Base-by-base conservation (phyloP, 768 basidiomycete species). In the Rossbeevera mucosa region DNA sequence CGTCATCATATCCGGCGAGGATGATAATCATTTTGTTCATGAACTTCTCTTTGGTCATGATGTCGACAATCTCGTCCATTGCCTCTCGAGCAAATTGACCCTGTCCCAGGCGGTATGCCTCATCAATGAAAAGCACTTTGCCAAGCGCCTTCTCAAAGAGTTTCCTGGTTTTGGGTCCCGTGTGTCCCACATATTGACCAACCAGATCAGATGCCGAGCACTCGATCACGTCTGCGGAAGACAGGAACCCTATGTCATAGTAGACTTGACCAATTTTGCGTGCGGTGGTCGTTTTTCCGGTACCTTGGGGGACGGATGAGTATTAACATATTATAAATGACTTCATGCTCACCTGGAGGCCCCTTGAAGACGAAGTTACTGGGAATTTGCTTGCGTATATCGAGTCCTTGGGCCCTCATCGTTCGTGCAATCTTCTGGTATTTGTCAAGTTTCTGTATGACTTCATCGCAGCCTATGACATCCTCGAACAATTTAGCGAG, bases 361-460 rank as follows among this genome's bases (percentile, higher is more conserved):
- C 86, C 85, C 58, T 83, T 86, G 74, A 88, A 86, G 2, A 87
- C 68, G 46, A 86, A 88, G 38, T 74, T 74, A n/a, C 66, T 85
- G 0, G 85, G 84, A 36, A 86, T 77, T 14, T 74, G 70, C n/a
- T 76, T 71, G 4, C 77, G 72, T 18, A 73, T 65, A 53, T 83
- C 76, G 30, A 72, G 61, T 3, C 73, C 72, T 26, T 69, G 62
- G 0, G 56, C 59, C 58, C 77, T 79, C 65, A 76, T 72, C 16
- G 58, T 65, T 4, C 54, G 59, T 2, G 80, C 78, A 26, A 81
- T 74, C 45, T 72, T 66, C 59, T 86, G 86, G 51, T 77, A 85
- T 13, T 68, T 63, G n/a, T 64, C 59, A 1, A 87, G 68, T 54
- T 75, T 78, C 44, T 64, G 59, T 1, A 84, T 68, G 20, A 84